These are phyloP conservation scores for Cenococcum geophilum DNA, from an alignment of 495 filamentous ascomycete genomes.

Conservation along the genomic window DNA sequence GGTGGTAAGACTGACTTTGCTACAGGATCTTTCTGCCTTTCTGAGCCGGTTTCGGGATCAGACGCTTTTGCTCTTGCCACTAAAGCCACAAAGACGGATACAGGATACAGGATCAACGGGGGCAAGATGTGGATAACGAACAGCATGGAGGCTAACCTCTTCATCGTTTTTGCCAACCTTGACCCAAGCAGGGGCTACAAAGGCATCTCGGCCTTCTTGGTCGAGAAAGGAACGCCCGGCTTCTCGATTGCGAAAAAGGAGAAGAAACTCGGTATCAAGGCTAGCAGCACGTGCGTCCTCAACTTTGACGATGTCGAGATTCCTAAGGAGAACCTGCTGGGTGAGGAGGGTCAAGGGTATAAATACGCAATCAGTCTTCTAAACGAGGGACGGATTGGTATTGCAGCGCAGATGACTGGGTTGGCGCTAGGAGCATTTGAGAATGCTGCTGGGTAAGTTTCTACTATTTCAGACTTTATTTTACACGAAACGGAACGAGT, in stretches of 20 bases:
- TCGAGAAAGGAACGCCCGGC: conserved; percentile 82
- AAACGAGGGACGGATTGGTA: conserved; percentile 96
- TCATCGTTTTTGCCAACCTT: conserved; percentile 96
- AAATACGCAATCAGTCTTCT: conserved; percentile 95
- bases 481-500: conserved; percentile 8
- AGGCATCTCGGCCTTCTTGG: conserved; percentile 92
- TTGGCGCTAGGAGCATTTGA: conserved; percentile 92
- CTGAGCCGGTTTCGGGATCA: conserved; percentile 85
- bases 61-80: conserved; percentile 95
- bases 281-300: conserved; percentile 91
- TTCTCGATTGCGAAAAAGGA: conserved; percentile 99
- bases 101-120: conserved; percentile 80
- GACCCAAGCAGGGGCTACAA: conserved; percentile 84
- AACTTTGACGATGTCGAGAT: conserved; percentile 97
- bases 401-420: conserved; percentile 98
- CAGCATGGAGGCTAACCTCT: conserved; percentile 84
- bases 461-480: neutral
- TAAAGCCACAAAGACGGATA: conserved; percentile 67
- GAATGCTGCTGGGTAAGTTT: conserved; percentile 73
- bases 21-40: conserved; percentile 86
- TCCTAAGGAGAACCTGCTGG: conserved; percentile 78
- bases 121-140: conserved; percentile 99
- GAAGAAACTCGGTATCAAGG: conserved; percentile 96
- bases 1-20: neutral
- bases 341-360: conserved; percentile 85